Percentiles rank a stretch among this genome's conserved stretches.
Evolutionary conservation across 371 early-diverging fungal genomes (phyloP).

Genomic region (Mortierella sp.): DNA sequence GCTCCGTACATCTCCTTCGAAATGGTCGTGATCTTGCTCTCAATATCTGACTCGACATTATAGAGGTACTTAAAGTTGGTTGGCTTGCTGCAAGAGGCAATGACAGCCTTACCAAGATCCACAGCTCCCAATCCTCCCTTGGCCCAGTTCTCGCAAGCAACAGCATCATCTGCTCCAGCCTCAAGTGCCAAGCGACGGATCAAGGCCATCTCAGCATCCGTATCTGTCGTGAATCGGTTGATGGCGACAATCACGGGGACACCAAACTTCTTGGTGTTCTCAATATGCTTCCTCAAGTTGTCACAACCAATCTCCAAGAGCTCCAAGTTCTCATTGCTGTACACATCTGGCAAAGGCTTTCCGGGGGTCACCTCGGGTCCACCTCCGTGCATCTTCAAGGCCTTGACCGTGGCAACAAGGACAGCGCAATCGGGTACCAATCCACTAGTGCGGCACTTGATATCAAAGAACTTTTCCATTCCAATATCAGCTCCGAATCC

Average conservation of each 20-base stretch:
- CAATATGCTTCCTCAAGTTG: constrained; percentile 90
- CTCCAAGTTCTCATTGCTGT: constrained; percentile 87
- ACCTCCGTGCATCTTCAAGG: constrained; percentile 97
- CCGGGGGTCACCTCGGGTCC: constrained; percentile 95
- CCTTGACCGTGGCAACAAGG: constrained; percentile 94
- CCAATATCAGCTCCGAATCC: constrained; percentile 99
- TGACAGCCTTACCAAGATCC: constrained; percentile 87
- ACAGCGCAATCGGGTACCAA: constrained; percentile 93
- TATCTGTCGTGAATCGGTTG: constrained; percentile 92
- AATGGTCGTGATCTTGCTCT: constrained; percentile 90
- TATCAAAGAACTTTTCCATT: constrained; percentile 98
- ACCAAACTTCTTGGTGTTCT: constrained; percentile 91
- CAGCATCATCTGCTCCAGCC: constrained; percentile 92
- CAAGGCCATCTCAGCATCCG: constrained; percentile 85
- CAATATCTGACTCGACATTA: constrained; percentile 77
- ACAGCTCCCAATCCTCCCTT: constrained; percentile 92
- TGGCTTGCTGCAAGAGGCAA: constrained; percentile 73
- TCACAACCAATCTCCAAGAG: constrained; percentile 83
- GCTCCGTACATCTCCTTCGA: constrained; percentile 95
- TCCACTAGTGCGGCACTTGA: constrained; percentile 94
- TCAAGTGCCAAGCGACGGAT: constrained; percentile 74
- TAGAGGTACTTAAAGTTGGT: constrained; percentile 87
- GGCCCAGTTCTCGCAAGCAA: constrained; percentile 92
- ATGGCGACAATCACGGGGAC: constrained; percentile 94
- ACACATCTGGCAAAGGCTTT: constrained; percentile 87